Conservation (phyloP, 805 yeast species). For the Lipomyces oligophaga region DNA sequence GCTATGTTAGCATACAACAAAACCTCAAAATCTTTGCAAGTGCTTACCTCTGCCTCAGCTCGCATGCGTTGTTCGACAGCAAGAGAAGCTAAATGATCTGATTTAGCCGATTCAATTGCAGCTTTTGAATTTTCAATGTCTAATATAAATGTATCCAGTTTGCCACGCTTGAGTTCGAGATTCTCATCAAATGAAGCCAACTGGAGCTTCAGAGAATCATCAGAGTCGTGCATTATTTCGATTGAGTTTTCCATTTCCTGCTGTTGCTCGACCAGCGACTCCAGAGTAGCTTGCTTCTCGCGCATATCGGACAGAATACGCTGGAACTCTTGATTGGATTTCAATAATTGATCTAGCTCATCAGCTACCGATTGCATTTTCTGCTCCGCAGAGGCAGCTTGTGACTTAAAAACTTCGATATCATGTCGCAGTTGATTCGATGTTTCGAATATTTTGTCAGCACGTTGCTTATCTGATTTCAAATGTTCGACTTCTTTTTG, state of each 20-base stretch:
- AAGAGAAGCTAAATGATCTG: constrained; percentile 40
- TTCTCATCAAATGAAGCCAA: constrained; percentile 44
- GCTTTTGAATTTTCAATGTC: constrained; percentile 32
- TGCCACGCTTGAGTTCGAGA: constrained; percentile 28
- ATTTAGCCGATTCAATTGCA: constrained; percentile 35
- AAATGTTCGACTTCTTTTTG: constrained; percentile 77
- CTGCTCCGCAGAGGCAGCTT: constrained; percentile 48
- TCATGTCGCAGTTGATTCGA: constrained; percentile 44
- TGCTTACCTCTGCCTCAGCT: constrained; percentile 43
- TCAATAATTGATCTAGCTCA: constrained; percentile 61
- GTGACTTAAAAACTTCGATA: constrained; percentile 45
- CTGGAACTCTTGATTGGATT: constrained; percentile 78
- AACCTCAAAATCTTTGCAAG: too few species aligned
- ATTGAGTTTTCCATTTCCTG: constrained; percentile 49
- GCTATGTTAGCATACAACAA: too few species aligned
- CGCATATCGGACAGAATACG: constrained; percentile 61
- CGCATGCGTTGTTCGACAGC: constrained; percentile 55
- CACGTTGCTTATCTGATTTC: constrained; percentile 67
- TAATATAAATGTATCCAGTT: constrained; percentile 33
- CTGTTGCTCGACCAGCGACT: constrained; percentile 49
- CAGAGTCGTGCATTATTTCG: constrained; percentile 45
- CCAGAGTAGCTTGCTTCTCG: constrained; percentile 48
- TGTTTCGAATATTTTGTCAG: constrained; percentile 52
- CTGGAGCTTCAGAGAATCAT: constrained; percentile 41
- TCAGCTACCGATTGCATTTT: constrained; percentile 53